Evolutionary conservation across 371 early-diverging fungal genomes (phyloP).

Genomic region (Lichtheimia hyalospora): DNA sequence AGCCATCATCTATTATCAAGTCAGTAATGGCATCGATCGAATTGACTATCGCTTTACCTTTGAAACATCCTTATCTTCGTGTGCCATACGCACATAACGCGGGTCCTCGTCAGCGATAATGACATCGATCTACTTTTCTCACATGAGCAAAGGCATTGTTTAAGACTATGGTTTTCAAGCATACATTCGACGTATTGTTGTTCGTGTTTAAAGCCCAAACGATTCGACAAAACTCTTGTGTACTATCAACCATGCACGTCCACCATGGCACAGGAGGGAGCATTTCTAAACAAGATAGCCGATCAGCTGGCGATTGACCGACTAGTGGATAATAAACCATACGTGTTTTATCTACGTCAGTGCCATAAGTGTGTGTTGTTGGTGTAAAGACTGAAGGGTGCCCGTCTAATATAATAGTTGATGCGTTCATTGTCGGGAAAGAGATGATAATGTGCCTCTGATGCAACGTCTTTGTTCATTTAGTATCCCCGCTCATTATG

Average conservation of each 20-base stretch:
- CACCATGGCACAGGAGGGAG: constrained; percentile 34
- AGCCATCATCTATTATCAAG: background rate
- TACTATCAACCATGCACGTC: constrained; percentile 36
- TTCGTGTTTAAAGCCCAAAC: constrained; percentile 19
- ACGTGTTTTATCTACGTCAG: constrained; percentile 4
- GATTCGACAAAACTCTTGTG: constrained; percentile 34
- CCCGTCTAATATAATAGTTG: background rate
- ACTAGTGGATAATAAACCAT: background rate
- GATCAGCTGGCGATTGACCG: background rate
- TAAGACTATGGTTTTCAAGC: no score
- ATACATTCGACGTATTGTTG: background rate
- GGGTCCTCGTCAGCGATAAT: constrained; percentile 2
- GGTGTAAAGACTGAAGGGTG: background rate
- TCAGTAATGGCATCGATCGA: no score
- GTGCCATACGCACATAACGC: background rate
- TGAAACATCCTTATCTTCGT: no score
- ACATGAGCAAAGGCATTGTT: background rate
- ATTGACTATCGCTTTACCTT: no score
- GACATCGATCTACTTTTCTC: constrained; percentile 3
- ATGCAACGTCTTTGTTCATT: no score
- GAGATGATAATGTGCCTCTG: no score
- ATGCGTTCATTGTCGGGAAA: no score
- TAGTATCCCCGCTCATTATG: no score
- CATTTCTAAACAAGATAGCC: constrained; percentile 15
- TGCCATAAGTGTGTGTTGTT: background rate